These are phyloP conservation scores for Carallia brachiata DNA, from an alignment of 345 rosid species.

Conservation along the genomic window DNA sequence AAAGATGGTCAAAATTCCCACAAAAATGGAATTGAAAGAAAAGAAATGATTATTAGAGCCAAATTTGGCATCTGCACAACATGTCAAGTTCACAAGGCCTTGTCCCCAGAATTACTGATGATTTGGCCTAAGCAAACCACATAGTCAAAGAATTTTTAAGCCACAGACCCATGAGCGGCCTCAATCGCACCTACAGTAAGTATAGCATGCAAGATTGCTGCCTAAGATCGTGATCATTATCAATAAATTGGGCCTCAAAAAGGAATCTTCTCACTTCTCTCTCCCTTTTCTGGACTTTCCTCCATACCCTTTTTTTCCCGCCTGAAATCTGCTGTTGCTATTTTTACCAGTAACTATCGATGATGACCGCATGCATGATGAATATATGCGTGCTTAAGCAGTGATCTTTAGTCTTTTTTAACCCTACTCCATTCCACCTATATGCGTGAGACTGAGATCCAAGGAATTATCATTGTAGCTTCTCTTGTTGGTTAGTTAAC, in stretches of 20 bases:
- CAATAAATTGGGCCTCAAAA: neutral
- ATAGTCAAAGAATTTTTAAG: conserved; percentile 12
- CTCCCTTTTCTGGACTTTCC: neutral
- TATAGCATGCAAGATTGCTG: neutral
- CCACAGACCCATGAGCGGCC: conserved; percentile 11
- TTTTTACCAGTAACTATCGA: neutral
- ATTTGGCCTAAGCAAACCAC: too few relatives aligned
- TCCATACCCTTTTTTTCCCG: neutral
- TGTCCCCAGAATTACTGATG: too few relatives aligned
- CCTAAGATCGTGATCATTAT: neutral
- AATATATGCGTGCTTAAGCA: too few relatives aligned
- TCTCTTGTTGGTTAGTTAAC: too few relatives aligned
- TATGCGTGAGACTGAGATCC: too few relatives aligned
- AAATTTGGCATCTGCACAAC: neutral
- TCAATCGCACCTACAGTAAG: neutral
- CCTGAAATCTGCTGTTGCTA: neutral
- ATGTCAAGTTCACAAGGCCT: conserved; percentile 24
- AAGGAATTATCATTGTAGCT: too few relatives aligned
- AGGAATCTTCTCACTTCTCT: neutral
- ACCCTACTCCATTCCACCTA: too few relatives aligned
- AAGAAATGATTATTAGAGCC: too few relatives aligned
- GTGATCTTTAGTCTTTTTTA: too few relatives aligned
- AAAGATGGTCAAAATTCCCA: too few relatives aligned
- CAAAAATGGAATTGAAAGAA: too few relatives aligned
- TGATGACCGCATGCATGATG: neutral